Conservation (phyloP, 2,329 filamentous ascomycete species). For the Gliomastix tumulicola region DNA sequence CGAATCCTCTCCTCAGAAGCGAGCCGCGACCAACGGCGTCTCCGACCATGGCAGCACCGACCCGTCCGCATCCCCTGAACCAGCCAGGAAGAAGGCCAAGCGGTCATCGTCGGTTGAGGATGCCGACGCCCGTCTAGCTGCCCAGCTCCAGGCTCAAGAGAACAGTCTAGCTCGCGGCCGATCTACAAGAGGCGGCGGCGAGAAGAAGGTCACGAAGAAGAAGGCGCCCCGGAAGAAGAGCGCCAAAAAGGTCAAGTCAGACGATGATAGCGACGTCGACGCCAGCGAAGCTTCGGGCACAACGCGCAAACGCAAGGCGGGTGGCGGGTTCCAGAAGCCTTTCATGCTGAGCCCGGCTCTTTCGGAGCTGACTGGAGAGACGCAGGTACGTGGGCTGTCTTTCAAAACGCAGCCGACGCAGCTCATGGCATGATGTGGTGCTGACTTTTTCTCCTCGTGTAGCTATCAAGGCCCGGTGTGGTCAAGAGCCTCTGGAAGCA, state of each 20-base stretch:
- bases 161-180: slow-evolving; percentile 62
- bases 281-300: slow-evolving; percentile 49
- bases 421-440: too few relatives aligned
- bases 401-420: too few relatives aligned
- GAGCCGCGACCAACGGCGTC: slow-evolving; percentile 22
- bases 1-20: slow-evolving; percentile 23
- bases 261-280: slow-evolving; percentile 74
- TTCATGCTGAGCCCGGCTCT: slow-evolving; percentile 68
- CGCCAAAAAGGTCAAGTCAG: slow-evolving; percentile 64
- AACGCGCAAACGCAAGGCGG: slow-evolving; percentile 71
- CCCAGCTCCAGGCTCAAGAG: slow-evolving; percentile 85
- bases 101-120: slow-evolving; percentile 55
- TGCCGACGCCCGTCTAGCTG: slow-evolving; percentile 80
- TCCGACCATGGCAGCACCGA: slow-evolving; percentile 38
- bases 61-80: slow-evolving; percentile 36
- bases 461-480: slow-evolving; percentile 89
- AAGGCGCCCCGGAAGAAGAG: slow-evolving; percentile 66
- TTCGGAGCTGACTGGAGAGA: slow-evolving; percentile 62
- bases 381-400: slow-evolving; percentile 58
- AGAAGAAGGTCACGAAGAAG: slow-evolving; percentile 49
- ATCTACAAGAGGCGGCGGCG: slow-evolving; percentile 69
- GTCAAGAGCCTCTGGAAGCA: slow-evolving; percentile 97
- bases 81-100: slow-evolving; percentile 61
- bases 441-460: too few relatives aligned
- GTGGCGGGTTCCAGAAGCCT: slow-evolving; percentile 88